Evolutionary conservation across 495 filamentous ascomycete genomes (phyloP).

Genomic region (Hypoxylon trugodes): DNA sequence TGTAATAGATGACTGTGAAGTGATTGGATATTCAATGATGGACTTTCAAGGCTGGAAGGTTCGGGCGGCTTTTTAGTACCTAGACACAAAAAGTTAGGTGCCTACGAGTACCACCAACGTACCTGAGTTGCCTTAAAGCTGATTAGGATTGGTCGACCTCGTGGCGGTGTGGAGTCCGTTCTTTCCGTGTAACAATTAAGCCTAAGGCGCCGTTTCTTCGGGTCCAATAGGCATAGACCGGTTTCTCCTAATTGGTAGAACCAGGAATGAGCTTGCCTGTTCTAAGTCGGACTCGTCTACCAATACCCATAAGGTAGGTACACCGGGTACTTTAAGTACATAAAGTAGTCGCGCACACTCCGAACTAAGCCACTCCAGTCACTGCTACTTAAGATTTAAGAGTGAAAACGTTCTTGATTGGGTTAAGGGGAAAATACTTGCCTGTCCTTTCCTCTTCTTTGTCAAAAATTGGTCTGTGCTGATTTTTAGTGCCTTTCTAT

Average conservation of each 20-base stretch:
- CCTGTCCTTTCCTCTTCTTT: background rate
- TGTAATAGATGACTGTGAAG: constrained; percentile 7
- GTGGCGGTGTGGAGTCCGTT: constrained; percentile 31
- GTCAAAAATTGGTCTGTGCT: constrained; percentile 28
- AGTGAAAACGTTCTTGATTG: constrained; percentile 17
- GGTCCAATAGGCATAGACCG: constrained; percentile 9
- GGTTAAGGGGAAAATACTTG: constrained; percentile 18
- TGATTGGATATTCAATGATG: too few species aligned
- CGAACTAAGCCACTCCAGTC: constrained; percentile 32
- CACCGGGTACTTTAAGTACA: too few species aligned
- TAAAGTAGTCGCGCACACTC: too few species aligned
- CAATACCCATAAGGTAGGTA: background rate
- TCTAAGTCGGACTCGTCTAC: constrained; percentile 7
- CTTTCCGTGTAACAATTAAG: constrained; percentile 13
- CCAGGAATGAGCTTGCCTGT: background rate
- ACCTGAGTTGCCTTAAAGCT: too few species aligned
- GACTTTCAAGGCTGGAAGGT: too few species aligned
- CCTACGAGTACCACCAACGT: too few species aligned
- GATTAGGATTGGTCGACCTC: constrained; percentile 2
- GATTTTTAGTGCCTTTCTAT: constrained; percentile 19
- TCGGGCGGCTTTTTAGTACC: background rate
- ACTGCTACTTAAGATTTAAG: constrained; percentile 13
- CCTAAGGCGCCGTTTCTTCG: constrained; percentile 33
- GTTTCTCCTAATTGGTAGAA: constrained; percentile 11
- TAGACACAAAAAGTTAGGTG: background rate